These are phyloP conservation scores for Umbelopsis sp. DNA, from an alignment of 192 early-diverging fungal genomes.

Conservation along the genomic window DNA sequence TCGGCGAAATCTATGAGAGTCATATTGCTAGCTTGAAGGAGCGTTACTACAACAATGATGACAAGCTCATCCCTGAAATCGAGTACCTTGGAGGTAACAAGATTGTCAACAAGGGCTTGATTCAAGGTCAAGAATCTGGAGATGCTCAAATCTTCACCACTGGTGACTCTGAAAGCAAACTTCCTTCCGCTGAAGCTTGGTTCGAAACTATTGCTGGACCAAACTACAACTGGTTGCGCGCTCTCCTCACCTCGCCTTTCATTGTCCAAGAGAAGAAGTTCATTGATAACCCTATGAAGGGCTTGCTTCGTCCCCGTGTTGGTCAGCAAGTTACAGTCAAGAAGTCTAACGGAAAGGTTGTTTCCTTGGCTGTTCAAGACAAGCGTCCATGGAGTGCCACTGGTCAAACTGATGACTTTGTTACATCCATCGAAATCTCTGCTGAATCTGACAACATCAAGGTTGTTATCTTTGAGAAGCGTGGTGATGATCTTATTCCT, in stretches of 20 bases:
- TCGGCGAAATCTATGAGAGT: constrained; percentile 80
- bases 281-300: constrained; percentile 63
- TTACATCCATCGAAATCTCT: constrained; percentile 53
- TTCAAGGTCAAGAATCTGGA: constrained; percentile 45
- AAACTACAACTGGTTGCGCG: constrained; percentile 80
- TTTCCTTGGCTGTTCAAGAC: constrained; percentile 57
- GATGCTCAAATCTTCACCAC: constrained; percentile 61
- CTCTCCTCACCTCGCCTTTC: constrained; percentile 73
- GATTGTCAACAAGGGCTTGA: constrained; percentile 39
- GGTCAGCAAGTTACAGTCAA: constrained; percentile 56
- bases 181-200: constrained; percentile 66
- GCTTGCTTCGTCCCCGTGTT: constrained; percentile 65
- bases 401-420: constrained; percentile 48
- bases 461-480: constrained; percentile 69
- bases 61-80: constrained; percentile 66
- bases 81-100: constrained; percentile 74
- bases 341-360: constrained; percentile 30
- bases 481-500: constrained; percentile 65
- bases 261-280: constrained; percentile 80
- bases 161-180: constrained; percentile 45
- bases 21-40: constrained; percentile 77
- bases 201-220: constrained; percentile 75
- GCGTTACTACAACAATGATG: constrained; percentile 69
- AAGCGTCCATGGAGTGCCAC: constrained; percentile 59
- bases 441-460: constrained; percentile 56